Base-by-base conservation (phyloP, 192 early-diverging fungal species). In the Entomortierella parvispora region DNA sequence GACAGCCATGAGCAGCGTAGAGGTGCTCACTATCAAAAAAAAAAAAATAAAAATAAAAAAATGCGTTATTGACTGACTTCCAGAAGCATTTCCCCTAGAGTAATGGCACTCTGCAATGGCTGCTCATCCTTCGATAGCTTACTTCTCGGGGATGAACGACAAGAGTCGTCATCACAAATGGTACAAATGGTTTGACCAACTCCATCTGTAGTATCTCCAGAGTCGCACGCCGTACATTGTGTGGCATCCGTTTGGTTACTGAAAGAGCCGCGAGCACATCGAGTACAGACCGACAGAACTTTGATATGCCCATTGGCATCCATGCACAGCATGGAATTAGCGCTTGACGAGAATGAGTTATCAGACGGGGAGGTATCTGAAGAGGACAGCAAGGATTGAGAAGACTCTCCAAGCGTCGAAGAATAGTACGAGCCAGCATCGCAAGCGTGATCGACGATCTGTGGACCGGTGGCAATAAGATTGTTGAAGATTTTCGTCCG, bases 401-500 rank as follows among this genome's bases (percentile, higher is more conserved):
- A 3, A 31, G 4, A 34, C 23, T 18, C 14, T 29, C 15, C 62
- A 18, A 52, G 4, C 3, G 45, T 45, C 0, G 60, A 77, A 0
- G 74, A 68, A 29, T 58, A 76, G 17, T 50, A 56, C 2, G 59
- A 28, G 7, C 74, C 74, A 0, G 66, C 45, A 7, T 68, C 60
- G 28, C 74, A 77, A 23, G 45, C 37, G 31, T 63, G 40, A 18
- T 62, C 51, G 28, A 77, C 45, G 0, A 61, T 22, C 15, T 63
- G 37, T 22, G 66, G 66, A 11, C 74, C 74, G 1, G 74, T 64
- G 3, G 45, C 4, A 44, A 68, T 43, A 17, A 51, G 20, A 8
- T 68, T 65, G 66, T 63, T 77, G 31, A 68, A 68, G 42, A 68
- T 42, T 1, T 14, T 25, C 8, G n/a, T 25, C 0, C 74, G 74